phyloP scores from a whole-genome alignment of 371 early-diverging fungal genomes.

The Blakeslea trispora region DNA sequence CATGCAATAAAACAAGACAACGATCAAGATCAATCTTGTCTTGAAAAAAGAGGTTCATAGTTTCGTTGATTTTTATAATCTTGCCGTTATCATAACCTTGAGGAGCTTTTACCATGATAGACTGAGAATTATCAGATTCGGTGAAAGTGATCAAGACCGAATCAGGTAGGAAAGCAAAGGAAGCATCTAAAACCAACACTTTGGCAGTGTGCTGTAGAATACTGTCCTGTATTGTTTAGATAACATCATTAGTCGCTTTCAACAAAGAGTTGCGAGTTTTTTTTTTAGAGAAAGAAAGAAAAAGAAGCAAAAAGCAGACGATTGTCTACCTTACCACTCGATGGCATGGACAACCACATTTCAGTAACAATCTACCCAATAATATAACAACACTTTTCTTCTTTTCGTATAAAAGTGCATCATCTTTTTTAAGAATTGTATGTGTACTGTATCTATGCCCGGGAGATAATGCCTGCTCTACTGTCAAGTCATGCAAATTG shows the following conservation, averaged over 20 bases:
- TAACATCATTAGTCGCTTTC: no score
- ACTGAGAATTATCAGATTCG: slow-evolving; percentile 18
- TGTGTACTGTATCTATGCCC: neutral
- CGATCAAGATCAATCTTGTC: slow-evolving; percentile 26
- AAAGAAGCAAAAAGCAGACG: no score
- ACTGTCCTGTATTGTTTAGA: slow-evolving; percentile 40
- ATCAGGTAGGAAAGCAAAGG: slow-evolving; percentile 47
- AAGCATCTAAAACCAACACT: slow-evolving; percentile 29
- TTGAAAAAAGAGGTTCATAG: slow-evolving; percentile 35
- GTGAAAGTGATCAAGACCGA: slow-evolving; percentile 38
- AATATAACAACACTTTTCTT: slow-evolving; percentile 36
- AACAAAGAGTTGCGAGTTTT: no score
- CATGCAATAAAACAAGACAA: slow-evolving; percentile 31
- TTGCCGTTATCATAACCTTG: slow-evolving; percentile 44
- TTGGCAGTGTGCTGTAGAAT: slow-evolving; percentile 34
- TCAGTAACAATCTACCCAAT: slow-evolving; percentile 37
- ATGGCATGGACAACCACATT: slow-evolving; percentile 48
- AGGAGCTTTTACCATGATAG: slow-evolving; percentile 46
- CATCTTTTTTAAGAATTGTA: neutral
- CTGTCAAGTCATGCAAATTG: neutral
- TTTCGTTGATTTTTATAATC: slow-evolving; percentile 35
- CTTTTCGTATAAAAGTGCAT: slow-evolving; percentile 24
- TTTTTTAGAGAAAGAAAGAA: no score
- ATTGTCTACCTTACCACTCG: slow-evolving; percentile 50
- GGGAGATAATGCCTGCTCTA: neutral